Base-by-base conservation (phyloP, 1,284 basidiomycete species). In the Cryptococcus hybrid region DNA sequence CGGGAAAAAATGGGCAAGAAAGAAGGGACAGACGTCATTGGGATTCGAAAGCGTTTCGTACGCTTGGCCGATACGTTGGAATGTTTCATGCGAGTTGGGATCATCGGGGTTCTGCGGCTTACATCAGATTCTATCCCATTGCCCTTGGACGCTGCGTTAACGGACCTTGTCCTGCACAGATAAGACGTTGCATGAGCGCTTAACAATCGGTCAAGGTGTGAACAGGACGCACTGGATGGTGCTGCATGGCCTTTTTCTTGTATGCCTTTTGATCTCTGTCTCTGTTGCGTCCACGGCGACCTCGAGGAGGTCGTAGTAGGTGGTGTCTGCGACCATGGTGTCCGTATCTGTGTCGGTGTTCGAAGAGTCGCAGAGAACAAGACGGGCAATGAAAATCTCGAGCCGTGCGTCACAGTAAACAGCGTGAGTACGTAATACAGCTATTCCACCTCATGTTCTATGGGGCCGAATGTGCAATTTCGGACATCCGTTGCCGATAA, bases 261-360 rank as follows among this genome's bases (percentile, higher is more conserved):
- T 96, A 96, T 5, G 92, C 92, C 73, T 89, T 90, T 93, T 94
- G 71, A 96, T 90, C 65, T 95, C 90, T 63, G 65, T 66, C 80
- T 88, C 87, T 42, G 81, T 84, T 42, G 90, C 91, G 57, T 80
- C 80, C 38, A 85, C 79, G 53, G 82, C 70, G 24, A 93, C 84
- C 47, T 86, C 89, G 39, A 94, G 81, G 43, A 93, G 75, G 42
- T 93, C 90, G 74, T 94, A 94, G 51, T 76, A 77, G 0, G 67
- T 57, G 13, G 70, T 69, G 52, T 79, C 74, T 24, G 58, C 68
- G 1, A 77, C 77, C 76, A 78, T 58, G 57, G 45, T 46, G 7
- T 30, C 30, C 30, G 30, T 30, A 30, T 30, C 30, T 30, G 30
- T 30, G 30, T 30, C 4, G 30, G 30, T 30, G 35, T 12, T 44